phyloP scores from a whole-genome alignment of 2,329 filamentous ascomycete species.

The Aspergillus aculeatinus region DNA sequence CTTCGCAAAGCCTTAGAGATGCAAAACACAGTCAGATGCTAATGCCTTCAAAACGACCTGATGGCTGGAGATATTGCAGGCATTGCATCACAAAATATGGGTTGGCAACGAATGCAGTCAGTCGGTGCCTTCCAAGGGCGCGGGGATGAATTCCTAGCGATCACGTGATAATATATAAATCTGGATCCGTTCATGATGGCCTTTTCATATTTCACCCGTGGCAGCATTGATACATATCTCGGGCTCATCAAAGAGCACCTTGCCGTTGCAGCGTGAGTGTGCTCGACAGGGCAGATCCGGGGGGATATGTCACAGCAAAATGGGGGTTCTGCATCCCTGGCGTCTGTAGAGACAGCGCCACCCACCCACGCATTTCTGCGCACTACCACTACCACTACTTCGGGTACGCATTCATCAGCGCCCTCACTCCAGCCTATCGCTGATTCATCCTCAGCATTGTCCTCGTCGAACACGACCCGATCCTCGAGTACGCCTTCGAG shows the following conservation, averaged over 20 bases:
- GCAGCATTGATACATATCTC: conserved; percentile 3
- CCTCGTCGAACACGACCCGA: conserved; percentile 11
- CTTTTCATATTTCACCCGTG: neutral
- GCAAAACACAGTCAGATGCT: neutral
- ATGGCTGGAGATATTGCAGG: neutral
- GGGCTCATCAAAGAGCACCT: neutral
- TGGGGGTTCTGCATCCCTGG: conserved; percentile 22
- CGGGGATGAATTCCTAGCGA: conserved; percentile 5
- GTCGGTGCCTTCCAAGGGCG: neutral
- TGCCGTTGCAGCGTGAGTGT: neutral
- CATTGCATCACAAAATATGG: neutral
- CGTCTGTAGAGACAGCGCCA: conserved; percentile 26
- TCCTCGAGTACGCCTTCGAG: conserved; percentile 12
- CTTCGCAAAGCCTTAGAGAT: neutral
- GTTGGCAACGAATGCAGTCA: neutral
- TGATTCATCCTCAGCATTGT: conserved; percentile 11
- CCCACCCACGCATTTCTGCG: conserved; percentile 16
- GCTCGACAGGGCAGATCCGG: neutral
- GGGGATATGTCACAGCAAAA: conserved; percentile 28
- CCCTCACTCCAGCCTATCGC: conserved; percentile 9
- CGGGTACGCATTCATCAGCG: conserved; percentile 16
- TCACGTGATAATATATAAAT: conserved; percentile 35
- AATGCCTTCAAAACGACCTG: neutral
- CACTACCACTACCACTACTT: conserved; percentile 10
- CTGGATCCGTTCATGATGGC: conserved; percentile 21